phyloP scores from a whole-genome alignment of 345 rosid genomes.

The Eucalyptus polyanthemos region DNA sequence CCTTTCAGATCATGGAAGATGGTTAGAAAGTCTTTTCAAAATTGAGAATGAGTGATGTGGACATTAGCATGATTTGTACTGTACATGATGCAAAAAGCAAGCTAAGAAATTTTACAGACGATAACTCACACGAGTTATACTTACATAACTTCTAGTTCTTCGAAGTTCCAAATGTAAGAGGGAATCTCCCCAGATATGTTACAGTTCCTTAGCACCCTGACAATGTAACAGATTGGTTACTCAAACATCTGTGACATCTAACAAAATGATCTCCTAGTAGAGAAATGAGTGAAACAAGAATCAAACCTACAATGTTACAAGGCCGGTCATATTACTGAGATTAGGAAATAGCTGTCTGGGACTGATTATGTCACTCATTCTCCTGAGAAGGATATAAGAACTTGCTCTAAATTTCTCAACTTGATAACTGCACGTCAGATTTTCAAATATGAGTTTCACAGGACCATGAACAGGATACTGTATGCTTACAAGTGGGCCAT shows the following conservation, averaged over 20 bases:
- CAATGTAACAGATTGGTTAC: background rate
- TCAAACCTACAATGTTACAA: slow-evolving; percentile 20
- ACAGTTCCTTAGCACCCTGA: slow-evolving; percentile 31
- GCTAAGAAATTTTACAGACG: background rate
- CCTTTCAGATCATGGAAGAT: background rate
- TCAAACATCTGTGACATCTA: background rate
- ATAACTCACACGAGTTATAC: background rate
- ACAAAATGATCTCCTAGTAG: background rate
- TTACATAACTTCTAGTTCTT: slow-evolving; percentile 8
- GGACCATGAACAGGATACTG: background rate
- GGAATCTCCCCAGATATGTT: slow-evolving; percentile 27
- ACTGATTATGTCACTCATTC: slow-evolving; percentile 26
- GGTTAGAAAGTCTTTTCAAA: background rate
- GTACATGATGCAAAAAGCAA: background rate
- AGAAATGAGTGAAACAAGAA: background rate
- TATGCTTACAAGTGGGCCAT: slow-evolving; percentile 28
- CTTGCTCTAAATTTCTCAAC: background rate
- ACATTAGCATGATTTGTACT: background rate
- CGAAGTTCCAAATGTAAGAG: background rate
- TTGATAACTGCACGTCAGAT: background rate
- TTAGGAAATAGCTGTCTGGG: slow-evolving; percentile 19
- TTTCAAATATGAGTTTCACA: background rate
- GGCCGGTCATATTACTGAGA: slow-evolving; percentile 6
- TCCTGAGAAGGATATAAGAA: slow-evolving; percentile 10
- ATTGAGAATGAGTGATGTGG: background rate